Percentiles rank a stretch among this genome's conserved stretches.
Conservation (phyloP, 1,284 basidiomycete genomes). For the Afroboletus lepidellus region DNA sequence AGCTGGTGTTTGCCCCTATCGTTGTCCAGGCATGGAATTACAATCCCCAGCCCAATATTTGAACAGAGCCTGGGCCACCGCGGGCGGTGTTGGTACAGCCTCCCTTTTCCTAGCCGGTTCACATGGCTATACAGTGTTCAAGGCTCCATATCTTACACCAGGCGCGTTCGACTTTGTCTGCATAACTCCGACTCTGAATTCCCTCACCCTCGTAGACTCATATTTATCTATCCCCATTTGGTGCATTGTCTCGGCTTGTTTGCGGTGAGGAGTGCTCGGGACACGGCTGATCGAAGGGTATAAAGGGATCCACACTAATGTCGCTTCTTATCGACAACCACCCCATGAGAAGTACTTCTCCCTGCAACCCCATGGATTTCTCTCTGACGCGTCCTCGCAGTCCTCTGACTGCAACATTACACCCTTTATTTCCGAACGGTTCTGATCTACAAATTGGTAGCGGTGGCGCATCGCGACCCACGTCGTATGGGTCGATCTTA, state of each 20-base stretch:
- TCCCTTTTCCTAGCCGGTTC: not conserved
- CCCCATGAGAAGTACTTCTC: not conserved
- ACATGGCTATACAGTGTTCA: not conserved
- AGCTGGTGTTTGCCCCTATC: not conserved
- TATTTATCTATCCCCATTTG: not conserved
- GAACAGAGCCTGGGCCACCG: not conserved
- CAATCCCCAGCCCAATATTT: not conserved
- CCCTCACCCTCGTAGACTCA: no score
- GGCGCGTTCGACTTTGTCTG: not conserved
- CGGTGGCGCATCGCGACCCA: no score
- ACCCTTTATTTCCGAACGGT: not conserved
- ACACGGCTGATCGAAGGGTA: not conserved
- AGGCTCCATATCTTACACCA: no score
- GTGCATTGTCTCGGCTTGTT: not conserved
- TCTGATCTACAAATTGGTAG: not conserved
- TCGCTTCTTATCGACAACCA: not conserved
- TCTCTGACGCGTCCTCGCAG: no score
- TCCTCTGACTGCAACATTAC: no score
- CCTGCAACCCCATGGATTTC: not conserved
- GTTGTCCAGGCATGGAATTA: not conserved
- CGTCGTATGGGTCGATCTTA: no score
- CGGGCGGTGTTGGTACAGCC: slow-evolving; percentile 1
- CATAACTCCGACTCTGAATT: no score
- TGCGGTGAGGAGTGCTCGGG: not conserved
- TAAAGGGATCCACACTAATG: not conserved